Evolutionary conservation across 1,139 yeast species (phyloP).

Genomic region (Eremothecium cymbalariae): DNA sequence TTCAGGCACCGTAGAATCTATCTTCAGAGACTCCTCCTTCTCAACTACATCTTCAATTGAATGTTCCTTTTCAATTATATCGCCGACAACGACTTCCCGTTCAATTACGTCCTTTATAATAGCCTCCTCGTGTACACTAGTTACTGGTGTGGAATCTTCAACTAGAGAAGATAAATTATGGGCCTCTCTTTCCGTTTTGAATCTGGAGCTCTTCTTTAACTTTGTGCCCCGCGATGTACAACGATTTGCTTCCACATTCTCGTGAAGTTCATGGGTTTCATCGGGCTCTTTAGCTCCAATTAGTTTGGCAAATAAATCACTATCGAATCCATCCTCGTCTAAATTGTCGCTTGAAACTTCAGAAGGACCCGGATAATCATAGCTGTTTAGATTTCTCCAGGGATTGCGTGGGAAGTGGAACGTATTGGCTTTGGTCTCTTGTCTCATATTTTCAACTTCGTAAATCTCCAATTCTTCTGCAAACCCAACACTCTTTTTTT

Average conservation of each 20-base stretch:
- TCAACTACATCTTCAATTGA: constrained; percentile 9
- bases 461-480: constrained; percentile 46
- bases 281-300: constrained; percentile 29
- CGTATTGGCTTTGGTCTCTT: constrained; percentile 37
- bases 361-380: constrained; percentile 1
- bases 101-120: neutral
- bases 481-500: constrained; percentile 47
- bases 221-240: too few species aligned
- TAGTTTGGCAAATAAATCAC: constrained; percentile 28
- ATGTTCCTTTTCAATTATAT: constrained; percentile 22
- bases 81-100: constrained; percentile 14
- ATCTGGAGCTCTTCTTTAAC: constrained; percentile 26
- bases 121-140: too few species aligned
- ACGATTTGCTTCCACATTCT: constrained; percentile 10
- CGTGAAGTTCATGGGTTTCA: constrained; percentile 26
- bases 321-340: constrained; percentile 24
- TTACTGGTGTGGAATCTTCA: neutral
- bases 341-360: constrained; percentile 4
- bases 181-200: constrained; percentile 20
- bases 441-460: constrained; percentile 52
- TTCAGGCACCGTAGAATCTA: neutral
- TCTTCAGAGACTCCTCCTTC: constrained; percentile 6
- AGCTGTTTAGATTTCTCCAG: neutral
- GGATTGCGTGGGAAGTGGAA: constrained; percentile 16
- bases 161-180: neutral